phyloP scores from a whole-genome alignment of 2,329 filamentous ascomycete species.

The Aspergillus thermomutatus region DNA sequence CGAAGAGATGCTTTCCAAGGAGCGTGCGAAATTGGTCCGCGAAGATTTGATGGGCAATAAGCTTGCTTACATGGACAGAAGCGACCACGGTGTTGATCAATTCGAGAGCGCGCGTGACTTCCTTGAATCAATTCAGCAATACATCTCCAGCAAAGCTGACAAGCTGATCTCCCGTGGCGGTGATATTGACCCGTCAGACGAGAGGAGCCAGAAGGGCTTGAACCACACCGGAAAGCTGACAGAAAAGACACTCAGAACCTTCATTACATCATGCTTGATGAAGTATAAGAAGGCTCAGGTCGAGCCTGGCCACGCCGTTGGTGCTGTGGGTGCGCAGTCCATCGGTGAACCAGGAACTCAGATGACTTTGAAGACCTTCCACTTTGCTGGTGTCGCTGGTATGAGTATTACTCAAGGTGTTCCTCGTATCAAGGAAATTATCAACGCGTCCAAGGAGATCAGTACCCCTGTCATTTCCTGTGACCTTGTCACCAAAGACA shows the following conservation, averaged over 20 bases:
- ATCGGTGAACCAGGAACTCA: slow-evolving; percentile 98
- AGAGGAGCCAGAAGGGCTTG: slow-evolving; percentile 35
- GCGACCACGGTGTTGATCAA: slow-evolving; percentile 67
- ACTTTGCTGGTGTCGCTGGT: slow-evolving; percentile 98
- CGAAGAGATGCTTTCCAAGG: slow-evolving; percentile 62
- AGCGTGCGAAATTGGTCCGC: slow-evolving; percentile 63
- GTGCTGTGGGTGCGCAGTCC: slow-evolving; percentile 92
- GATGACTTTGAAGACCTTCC: slow-evolving; percentile 99
- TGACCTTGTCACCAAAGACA: slow-evolving; percentile 70
- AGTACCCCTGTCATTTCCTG: slow-evolving; percentile 93
- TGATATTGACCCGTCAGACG: slow-evolving; percentile 27
- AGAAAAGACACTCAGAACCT: slow-evolving; percentile 65
- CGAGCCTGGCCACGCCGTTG: slow-evolving; percentile 92
- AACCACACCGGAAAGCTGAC: slow-evolving; percentile 85
- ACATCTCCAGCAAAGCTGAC: slow-evolving; percentile 62
- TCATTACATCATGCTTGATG: slow-evolving; percentile 76
- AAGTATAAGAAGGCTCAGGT: slow-evolving; percentile 91
- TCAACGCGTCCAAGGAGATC: slow-evolving; percentile 93
- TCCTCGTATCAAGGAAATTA: slow-evolving; percentile 99
- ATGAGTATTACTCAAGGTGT: slow-evolving; percentile 99
- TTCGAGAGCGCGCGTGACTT: slow-evolving; percentile 81
- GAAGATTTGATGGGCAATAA: slow-evolving; percentile 60
- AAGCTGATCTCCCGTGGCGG: slow-evolving; percentile 50
- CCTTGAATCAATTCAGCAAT: slow-evolving; percentile 71
- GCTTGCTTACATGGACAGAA: slow-evolving; percentile 68